Percentiles rank a stretch among this genome's conserved stretches.
These are phyloP conservation scores for Furcasterigmium furcatum DNA, from an alignment of 2,329 filamentous ascomycete genomes.

Conservation along the genomic window DNA sequence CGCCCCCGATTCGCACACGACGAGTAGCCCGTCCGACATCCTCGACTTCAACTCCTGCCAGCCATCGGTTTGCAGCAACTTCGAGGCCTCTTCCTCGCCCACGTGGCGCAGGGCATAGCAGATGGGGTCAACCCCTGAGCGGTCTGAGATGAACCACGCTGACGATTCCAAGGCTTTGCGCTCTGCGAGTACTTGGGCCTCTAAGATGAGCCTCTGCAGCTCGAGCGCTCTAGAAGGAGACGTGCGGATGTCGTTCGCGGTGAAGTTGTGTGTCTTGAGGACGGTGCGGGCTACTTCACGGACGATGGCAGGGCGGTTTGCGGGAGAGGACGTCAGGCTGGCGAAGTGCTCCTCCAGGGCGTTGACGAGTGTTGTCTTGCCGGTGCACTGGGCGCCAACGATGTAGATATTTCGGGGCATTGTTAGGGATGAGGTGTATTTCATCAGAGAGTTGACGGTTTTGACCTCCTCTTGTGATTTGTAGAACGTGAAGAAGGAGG, in stretches of 20 bases:
- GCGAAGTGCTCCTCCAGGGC: neutral
- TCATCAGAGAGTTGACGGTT: too few species aligned
- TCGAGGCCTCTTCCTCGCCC: slow-evolving; percentile 16
- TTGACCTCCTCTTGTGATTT: too few species aligned
- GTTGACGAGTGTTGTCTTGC: slow-evolving; percentile 38
- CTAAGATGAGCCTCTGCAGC: slow-evolving; percentile 33
- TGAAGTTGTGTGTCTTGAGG: slow-evolving; percentile 25
- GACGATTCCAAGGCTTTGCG: slow-evolving; percentile 6
- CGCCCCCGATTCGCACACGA: neutral
- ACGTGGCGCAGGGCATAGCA: slow-evolving; percentile 30
- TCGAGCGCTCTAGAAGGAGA: slow-evolving; percentile 21
- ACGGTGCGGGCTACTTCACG: slow-evolving; percentile 33
- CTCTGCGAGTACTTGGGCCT: slow-evolving; percentile 29
- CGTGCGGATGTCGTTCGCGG: slow-evolving; percentile 25
- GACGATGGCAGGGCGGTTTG: slow-evolving; percentile 19
- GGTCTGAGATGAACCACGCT: slow-evolving; percentile 36
- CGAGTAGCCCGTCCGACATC: neutral
- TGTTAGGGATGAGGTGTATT: too few species aligned
- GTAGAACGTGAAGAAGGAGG: too few species aligned
- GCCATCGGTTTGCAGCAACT: slow-evolving; percentile 15
- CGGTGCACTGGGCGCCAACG: slow-evolving; percentile 39
- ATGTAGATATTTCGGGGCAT: slow-evolving; percentile 29
- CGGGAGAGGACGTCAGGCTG: neutral
- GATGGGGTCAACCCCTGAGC: slow-evolving; percentile 38
- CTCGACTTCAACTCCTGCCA: neutral